Evolutionary conservation across 2,329 filamentous ascomycete species (phyloP), one percentile per base, ranked within the genome.

Genomic region (Hypoxylon rubiginosum): DNA sequence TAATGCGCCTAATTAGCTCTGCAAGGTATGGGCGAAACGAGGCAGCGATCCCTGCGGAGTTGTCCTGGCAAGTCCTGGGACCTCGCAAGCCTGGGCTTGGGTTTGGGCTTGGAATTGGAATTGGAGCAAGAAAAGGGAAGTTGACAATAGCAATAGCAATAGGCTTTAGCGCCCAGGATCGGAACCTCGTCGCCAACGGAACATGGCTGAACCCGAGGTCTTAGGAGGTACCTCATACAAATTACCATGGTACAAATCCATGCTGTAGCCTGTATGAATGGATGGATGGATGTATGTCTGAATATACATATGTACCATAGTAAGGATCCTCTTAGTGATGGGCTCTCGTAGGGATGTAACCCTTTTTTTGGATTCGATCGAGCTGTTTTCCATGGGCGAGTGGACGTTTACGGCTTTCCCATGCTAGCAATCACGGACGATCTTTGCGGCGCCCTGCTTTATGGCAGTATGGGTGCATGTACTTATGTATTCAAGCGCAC

Each of bases 1-100:
- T 53, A 39, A 66, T 63, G 59, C 62, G 62, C 50, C 60, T 66
- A 67, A 62, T 64, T 67, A 69, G 64, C 53, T 34, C 52, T 53
- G 30, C 50, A 56, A 55, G 55, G 55, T 58, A 41, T 41, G 39
- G 8, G 39, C 54, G 52, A 57, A 56, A 58, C 58, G 53, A 55
- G 56, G 36, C 39, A 45, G 32, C 53, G 54, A 50, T 64, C 58
- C 53, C 45, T 50, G 51, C 15, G 11, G 19, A 34, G 43, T 30
- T 61, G 62, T 36, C 34, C 13, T 43, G 7, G 39, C 13, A 36
- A 36, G 36, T 41, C 36, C 36, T 41, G 5, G 36, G 36, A 11
- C 17, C 39, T 41, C 39, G 39, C 39, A 19, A 58, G 51, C 36
- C 60, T 52, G 51, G 64, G 61, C 60, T 66, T 24, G 64, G 61